Conservation (phyloP, 2,329 filamentous ascomycete genomes). For the Herpomyces periplanetae region DNA sequence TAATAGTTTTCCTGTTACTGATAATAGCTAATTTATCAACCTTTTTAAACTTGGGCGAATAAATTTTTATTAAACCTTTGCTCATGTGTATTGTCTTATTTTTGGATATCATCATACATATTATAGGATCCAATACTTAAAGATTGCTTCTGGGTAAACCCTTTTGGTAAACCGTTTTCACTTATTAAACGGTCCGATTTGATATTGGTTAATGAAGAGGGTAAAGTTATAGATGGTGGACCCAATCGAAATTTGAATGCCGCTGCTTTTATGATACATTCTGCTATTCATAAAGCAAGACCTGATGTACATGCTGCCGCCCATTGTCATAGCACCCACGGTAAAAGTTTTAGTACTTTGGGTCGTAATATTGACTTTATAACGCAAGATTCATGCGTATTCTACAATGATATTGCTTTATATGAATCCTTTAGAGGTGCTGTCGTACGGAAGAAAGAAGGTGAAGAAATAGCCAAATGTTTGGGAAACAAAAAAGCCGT, state of each 20-base stretch:
- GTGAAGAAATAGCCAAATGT: slow-evolving; percentile 10
- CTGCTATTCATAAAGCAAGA: slow-evolving; percentile 14
- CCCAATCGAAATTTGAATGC: slow-evolving; percentile 10
- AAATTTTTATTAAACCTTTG: too few relatives aligned
- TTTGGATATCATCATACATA: too few relatives aligned
- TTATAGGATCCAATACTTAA: slow-evolving; percentile 16
- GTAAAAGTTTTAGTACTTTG: slow-evolving; percentile 19
- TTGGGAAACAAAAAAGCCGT: slow-evolving; percentile 13
- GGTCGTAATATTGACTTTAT: slow-evolving; percentile 18
- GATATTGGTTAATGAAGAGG: slow-evolving; percentile 21
- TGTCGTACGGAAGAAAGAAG: slow-evolving; percentile 14
- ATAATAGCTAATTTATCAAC: too few relatives aligned
- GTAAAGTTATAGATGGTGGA: slow-evolving; percentile 21
- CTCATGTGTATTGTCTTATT: too few relatives aligned
- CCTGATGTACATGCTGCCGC: slow-evolving; percentile 15
- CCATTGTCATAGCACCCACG: slow-evolving; percentile 15
- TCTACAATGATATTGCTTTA: slow-evolving; percentile 14
- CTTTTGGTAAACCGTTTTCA: slow-evolving; percentile 20
- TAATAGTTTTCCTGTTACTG: too few relatives aligned
- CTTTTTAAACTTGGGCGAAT: too few relatives aligned
- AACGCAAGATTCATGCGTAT: slow-evolving; percentile 16
- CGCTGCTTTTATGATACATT: slow-evolving; percentile 18
- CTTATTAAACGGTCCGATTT: slow-evolving; percentile 22
- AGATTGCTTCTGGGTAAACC: slow-evolving; percentile 23
- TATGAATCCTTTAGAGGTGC: slow-evolving; percentile 14